Percentiles rank a stretch among this genome's conserved stretches.
phyloP scores from a whole-genome alignment of 2,329 filamentous ascomycete species.

The Didymella pinodella region DNA sequence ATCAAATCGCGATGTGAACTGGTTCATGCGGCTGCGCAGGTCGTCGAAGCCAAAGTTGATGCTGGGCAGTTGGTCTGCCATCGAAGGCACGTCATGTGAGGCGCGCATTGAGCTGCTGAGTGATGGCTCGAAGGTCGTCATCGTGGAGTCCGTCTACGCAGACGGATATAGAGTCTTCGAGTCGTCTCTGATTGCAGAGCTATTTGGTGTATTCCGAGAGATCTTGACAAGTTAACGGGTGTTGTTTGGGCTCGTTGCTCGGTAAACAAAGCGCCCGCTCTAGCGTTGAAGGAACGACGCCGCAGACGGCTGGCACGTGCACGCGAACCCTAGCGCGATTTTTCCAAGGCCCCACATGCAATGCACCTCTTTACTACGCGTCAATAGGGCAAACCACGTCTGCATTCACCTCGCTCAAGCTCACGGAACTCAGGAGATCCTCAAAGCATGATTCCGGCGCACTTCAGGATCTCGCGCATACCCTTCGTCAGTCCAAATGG shows the following conservation, averaged over 20 bases:
- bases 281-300: constrained; percentile 20
- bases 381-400: constrained; percentile 7
- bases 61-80: constrained; percentile 81
- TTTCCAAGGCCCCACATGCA: constrained; percentile 20
- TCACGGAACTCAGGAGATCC: neutral
- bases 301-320: constrained; percentile 37
- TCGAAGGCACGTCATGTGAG: constrained; percentile 67
- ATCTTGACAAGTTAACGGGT: constrained; percentile 15
- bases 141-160: constrained; percentile 52
- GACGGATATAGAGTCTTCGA: neutral
- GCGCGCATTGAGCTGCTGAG: constrained; percentile 71
- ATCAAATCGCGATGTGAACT: constrained; percentile 90
- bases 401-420: constrained; percentile 1
- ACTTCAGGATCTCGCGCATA: constrained; percentile 20
- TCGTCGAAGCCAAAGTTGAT: constrained; percentile 98
- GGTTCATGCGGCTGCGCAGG: constrained; percentile 90
- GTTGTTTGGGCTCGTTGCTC: constrained; percentile 39
- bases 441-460: constrained; percentile 38
- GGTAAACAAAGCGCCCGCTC: constrained; percentile 39
- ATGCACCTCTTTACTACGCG: constrained; percentile 13
- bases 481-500: constrained; percentile 60
- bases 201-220: constrained; percentile 29
- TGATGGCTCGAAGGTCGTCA: constrained; percentile 73
- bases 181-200: neutral
- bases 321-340: constrained; percentile 33